phyloP scores from a whole-genome alignment of 345 rosid genomes.

The Punica granatum region DNA sequence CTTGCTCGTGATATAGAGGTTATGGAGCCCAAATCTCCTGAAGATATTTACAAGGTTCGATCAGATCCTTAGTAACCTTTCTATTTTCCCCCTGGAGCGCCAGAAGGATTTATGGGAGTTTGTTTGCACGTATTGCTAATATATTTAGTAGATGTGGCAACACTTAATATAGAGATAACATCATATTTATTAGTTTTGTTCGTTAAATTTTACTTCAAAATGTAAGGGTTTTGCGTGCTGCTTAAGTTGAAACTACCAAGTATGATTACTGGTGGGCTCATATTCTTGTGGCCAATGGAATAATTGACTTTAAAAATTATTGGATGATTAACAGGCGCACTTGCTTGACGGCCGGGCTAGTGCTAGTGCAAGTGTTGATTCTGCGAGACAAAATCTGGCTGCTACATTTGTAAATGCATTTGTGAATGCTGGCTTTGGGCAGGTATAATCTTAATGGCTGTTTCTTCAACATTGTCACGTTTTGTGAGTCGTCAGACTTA shows the following conservation, averaged over 20 bases:
- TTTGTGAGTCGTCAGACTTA: neutral
- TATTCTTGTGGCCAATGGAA: neutral
- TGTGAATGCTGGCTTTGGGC: slow-evolving; percentile 96
- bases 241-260: neutral
- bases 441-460: slow-evolving; percentile 34
- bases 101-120: neutral
- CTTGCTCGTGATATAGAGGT: slow-evolving; percentile 99
- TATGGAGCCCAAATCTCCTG: slow-evolving; percentile 96
- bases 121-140: neutral
- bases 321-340: slow-evolving; percentile 53
- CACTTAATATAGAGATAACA: neutral
- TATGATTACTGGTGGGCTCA: neutral
- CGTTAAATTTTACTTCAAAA: neutral
- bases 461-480: neutral
- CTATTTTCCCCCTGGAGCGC: neutral
- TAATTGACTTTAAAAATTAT: slow-evolving; percentile 9
- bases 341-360: slow-evolving; percentile 88
- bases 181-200: neutral
- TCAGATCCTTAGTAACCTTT: neutral
- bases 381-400: slow-evolving; percentile 90
- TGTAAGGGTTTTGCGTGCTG: neutral
- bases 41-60: slow-evolving; percentile 89
- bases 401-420: slow-evolving; percentile 96
- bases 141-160: neutral
- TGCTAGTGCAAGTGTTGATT: slow-evolving; percentile 74